phyloP scores from a whole-genome alignment of 2,329 filamentous ascomycete genomes.

The Cercospora beticola region DNA sequence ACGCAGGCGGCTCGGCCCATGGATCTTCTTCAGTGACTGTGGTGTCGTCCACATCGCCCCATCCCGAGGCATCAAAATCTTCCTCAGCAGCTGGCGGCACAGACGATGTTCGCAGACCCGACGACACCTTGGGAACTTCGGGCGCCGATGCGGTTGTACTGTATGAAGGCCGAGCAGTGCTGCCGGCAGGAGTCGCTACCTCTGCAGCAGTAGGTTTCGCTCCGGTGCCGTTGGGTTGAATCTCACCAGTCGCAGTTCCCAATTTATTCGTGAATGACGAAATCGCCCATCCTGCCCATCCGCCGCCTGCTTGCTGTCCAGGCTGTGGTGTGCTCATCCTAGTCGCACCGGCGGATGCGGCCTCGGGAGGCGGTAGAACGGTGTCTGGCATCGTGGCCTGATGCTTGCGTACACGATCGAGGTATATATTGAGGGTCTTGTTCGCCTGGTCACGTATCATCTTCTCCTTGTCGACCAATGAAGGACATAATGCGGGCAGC shows the following conservation, averaged over 20 bases:
- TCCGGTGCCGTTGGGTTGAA: constrained; percentile 60
- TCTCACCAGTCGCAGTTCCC: constrained; percentile 79
- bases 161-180: constrained; percentile 35
- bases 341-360: constrained; percentile 49
- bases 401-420: constrained; percentile 78
- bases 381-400: constrained; percentile 77
- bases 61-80: constrained; percentile 64
- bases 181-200: constrained; percentile 49
- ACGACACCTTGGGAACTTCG: constrained; percentile 33
- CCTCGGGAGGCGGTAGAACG: constrained; percentile 63
- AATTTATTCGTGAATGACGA: constrained; percentile 97
- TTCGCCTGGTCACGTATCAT: constrained; percentile 85
- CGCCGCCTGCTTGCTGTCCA: constrained; percentile 51
- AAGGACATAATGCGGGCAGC: constrained; percentile 78
- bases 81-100: constrained; percentile 48
- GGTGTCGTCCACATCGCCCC: constrained; percentile 64
- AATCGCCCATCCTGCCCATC: constrained; percentile 96
- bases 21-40: constrained; percentile 14
- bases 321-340: constrained; percentile 76
- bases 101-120: constrained; percentile 29
- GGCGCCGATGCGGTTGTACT: constrained; percentile 31
- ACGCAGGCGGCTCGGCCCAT: constrained; percentile 21
- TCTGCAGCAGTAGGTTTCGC: constrained; percentile 16
- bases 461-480: constrained; percentile 92
- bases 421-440: constrained; percentile 83